Evolutionary conservation across 2,329 filamentous ascomycete species (phyloP).

Genomic region (Arthrobotrys conoides): DNA sequence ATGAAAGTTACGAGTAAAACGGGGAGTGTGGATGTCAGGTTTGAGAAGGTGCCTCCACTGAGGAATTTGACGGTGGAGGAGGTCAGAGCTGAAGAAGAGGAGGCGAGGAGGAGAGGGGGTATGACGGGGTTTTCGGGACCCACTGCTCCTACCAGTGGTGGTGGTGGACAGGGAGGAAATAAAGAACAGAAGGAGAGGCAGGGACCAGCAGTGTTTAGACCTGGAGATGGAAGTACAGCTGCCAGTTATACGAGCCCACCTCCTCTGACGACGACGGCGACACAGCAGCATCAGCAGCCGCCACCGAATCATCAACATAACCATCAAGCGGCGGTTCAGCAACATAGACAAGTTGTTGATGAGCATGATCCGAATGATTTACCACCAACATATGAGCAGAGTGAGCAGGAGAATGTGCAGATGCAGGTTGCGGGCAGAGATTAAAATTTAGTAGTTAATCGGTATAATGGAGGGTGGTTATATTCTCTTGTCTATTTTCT

Average conservation of each 20-base stretch:
- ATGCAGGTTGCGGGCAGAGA: conserved; percentile 46
- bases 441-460: background rate
- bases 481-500: too few species aligned
- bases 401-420: conserved; percentile 53
- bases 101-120: conserved; percentile 18
- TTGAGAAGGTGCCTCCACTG: conserved; percentile 47
- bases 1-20: conserved; percentile 45
- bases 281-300: conserved; percentile 12
- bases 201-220: conserved; percentile 24
- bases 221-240: conserved; percentile 1
- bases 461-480: background rate
- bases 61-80: conserved; percentile 42
- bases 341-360: background rate
- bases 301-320: conserved; percentile 1
- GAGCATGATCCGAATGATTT: conserved; percentile 23
- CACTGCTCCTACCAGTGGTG: background rate
- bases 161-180: background rate
- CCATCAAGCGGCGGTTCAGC: background rate
- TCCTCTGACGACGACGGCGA: too few species aligned
- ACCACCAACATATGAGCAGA: conserved; percentile 52
- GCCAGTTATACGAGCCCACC: background rate
- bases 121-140: conserved; percentile 7
- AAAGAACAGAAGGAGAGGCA: conserved; percentile 48
- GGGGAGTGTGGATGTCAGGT: conserved; percentile 33
- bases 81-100: conserved; percentile 32